Evolutionary conservation across 2,329 filamentous ascomycete species (phyloP).

Genomic region (Domatiomyces catenatus): DNA sequence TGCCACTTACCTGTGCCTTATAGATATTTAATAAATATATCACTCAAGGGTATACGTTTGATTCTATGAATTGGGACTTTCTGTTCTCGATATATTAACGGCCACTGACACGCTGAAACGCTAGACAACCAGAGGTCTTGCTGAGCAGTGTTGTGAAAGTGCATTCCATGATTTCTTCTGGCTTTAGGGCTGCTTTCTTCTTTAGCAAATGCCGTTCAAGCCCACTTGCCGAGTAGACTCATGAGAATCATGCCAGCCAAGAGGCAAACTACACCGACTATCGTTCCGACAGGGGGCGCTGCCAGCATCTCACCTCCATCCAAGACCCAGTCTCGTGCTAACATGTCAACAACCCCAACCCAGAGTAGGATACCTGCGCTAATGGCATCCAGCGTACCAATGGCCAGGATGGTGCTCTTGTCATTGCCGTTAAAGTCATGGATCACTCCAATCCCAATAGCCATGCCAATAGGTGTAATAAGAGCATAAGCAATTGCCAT

Average conservation of each 20-base stretch:
- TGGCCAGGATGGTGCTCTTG: slow-evolving; percentile 49
- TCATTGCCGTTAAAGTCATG: slow-evolving; percentile 59
- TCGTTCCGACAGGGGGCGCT: slow-evolving; percentile 34
- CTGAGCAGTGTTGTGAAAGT: no score
- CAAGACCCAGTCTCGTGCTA: slow-evolving; percentile 58
- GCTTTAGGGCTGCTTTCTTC: not conserved
- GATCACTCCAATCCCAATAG: slow-evolving; percentile 59
- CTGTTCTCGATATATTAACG: no score
- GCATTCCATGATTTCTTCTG: no score
- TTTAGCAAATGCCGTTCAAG: slow-evolving; percentile 26
- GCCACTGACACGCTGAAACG: not conserved
- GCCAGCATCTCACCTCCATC: slow-evolving; percentile 41
- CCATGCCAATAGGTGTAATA: slow-evolving; percentile 65
- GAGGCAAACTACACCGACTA: slow-evolving; percentile 38
- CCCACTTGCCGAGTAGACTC: slow-evolving; percentile 63
- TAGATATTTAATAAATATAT: no score
- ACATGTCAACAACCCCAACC: slow-evolving; percentile 69
- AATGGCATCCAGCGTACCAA: slow-evolving; percentile 58
- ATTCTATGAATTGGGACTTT: no score
- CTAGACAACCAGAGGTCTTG: not conserved
- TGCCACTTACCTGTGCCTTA: no score
- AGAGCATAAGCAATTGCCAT: slow-evolving; percentile 52
- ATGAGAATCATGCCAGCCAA: slow-evolving; percentile 51
- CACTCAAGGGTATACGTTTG: no score
- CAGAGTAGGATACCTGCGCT: slow-evolving; percentile 64